Base-by-base conservation (phyloP, 345 rosid species). In the Turritis glabra region DNA sequence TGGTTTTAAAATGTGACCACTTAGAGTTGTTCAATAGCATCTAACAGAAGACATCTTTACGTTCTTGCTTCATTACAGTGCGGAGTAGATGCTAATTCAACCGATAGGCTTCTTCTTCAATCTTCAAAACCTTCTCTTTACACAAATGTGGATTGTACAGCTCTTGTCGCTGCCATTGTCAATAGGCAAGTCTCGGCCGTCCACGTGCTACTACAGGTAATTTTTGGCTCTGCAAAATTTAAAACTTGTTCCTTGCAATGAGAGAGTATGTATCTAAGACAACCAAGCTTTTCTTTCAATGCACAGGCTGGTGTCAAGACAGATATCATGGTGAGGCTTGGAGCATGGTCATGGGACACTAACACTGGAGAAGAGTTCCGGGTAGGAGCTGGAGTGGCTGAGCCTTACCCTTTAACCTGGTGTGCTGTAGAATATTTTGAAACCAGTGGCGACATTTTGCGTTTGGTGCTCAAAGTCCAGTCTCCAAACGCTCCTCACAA, bases 311-410 rank as follows among this genome's bases (percentile, higher is more conserved):
- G 96, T 62, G 88, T 72, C 12, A 78, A 77, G 74, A 83, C 82
- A 29, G 85, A 90, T 77, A 71, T 75, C 46, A 75, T 81, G 75
- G 96, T 89, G 53, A 85, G 91, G 74, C 84, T 90, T 7, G 99
- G 99, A 73, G 97, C 94, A 56, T 95, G 99, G 99, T 89, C 97
- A 48, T 92, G 99, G 99, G 99, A 95, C 81, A 69, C 68, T 8
- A 64, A 82, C 59, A 87, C 92, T 14, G 99, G 96, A 19, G 98
- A 95, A 87, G 99, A 95, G 83, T 76, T 87, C 58, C 81, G 94
- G 7, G 97, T 95, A 17, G 99, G 99, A 50, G 99, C 98, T 25
- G 99, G 99, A 85, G 74, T 95, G 53, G 94, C 99, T 18, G 99
- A 95, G 54, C 97, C 99, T 4, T 95, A 92, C 71, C 78, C 82